A percentile compares a stretch with the other conserved stretches of the same genome.
phyloP scores from a whole-genome alignment of 202 grass and related monocot genomes.

The Panicum virgatum region DNA sequence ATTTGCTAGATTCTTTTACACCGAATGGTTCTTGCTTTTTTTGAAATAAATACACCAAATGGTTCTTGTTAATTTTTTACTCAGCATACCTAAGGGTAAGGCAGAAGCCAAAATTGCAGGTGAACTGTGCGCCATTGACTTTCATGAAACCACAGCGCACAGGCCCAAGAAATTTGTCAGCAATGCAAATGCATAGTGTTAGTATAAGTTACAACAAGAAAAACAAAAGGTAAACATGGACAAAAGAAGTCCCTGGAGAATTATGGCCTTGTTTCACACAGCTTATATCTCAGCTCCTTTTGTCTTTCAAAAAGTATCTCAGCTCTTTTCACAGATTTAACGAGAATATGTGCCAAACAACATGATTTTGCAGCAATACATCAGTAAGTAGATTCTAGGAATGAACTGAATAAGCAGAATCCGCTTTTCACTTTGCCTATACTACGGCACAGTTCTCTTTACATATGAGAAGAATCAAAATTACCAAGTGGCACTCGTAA shows the following conservation, averaged over 20 bases:
- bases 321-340: neutral
- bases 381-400: neutral
- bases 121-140: neutral
- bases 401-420: neutral
- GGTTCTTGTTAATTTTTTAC: neutral
- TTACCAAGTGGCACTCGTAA: neutral
- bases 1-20: neutral
- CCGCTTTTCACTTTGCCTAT: neutral
- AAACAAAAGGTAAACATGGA: neutral
- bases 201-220: neutral
- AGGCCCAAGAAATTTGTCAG: neutral
- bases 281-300: neutral
- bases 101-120: neutral
- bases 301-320: too few relatives aligned
- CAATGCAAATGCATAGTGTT: neutral
- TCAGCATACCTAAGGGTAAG: neutral
- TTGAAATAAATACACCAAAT: too few relatives aligned
- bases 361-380: neutral
- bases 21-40: too few relatives aligned
- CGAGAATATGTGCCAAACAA: neutral
- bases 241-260: neutral
- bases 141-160: neutral
- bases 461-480: neutral
- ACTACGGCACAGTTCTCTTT: too few relatives aligned
- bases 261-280: neutral